These are phyloP conservation scores for Thamnidium elegans DNA, from an alignment of 192 early-diverging fungal species.

Conservation along the genomic window DNA sequence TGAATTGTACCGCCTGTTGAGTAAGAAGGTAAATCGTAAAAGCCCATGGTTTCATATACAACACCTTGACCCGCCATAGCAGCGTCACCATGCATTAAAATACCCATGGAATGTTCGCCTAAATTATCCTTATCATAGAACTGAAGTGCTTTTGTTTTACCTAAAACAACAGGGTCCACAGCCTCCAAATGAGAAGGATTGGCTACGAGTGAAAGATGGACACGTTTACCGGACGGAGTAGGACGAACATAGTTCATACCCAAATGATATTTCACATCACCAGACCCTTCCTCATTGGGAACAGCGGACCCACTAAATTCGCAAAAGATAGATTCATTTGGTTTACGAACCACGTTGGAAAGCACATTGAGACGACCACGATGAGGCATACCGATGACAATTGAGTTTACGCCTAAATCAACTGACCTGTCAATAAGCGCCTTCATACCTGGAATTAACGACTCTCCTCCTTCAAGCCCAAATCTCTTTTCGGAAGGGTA, in stretches of 20 bases:
- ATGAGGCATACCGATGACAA: constrained; percentile 98
- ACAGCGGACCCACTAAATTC: constrained; percentile 89
- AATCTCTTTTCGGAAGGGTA: constrained; percentile 97
- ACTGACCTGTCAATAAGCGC: constrained; percentile 94
- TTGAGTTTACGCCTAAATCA: constrained; percentile 89
- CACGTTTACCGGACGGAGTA: constrained; percentile 93
- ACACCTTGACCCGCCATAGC: constrained; percentile 97
- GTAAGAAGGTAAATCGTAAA: constrained; percentile 91
- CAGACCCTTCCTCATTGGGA: constrained; percentile 89
- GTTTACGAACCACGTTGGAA: constrained; percentile 96
- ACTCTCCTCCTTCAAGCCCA: constrained; percentile 95
- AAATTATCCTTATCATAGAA: constrained; percentile 87
- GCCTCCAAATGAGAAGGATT: constrained; percentile 99
- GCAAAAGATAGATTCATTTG: constrained; percentile 96
- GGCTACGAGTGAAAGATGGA: constrained; percentile 93
- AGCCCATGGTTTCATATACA: constrained; percentile 95
- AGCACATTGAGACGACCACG: constrained; percentile 97
- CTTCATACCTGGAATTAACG: constrained; percentile 97
- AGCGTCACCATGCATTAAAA: constrained; percentile 96
- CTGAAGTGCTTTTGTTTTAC: constrained; percentile 94
- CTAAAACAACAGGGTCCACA: constrained; percentile 96
- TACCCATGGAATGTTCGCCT: constrained; percentile 79
- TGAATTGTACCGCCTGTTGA: constrained; percentile 95
- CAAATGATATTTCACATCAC: constrained; percentile 92
- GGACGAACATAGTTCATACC: constrained; percentile 95